Base-by-base conservation (phyloP, 331 rosid genomes). In the Quercus tomentella region DNA sequence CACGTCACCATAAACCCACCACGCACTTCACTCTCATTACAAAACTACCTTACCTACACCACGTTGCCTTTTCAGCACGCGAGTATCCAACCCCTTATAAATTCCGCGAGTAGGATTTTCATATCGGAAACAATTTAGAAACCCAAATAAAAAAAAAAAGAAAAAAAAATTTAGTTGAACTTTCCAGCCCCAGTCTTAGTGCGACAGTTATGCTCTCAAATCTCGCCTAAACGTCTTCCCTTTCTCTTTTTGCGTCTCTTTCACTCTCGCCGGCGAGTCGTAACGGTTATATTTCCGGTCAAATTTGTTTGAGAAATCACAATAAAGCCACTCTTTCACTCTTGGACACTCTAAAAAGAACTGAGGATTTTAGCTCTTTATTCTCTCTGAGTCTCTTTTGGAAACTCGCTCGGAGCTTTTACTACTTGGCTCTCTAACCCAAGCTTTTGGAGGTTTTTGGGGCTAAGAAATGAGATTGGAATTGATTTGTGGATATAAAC, bases 271-370 rank as follows among this genome's bases (percentile, higher is more conserved):
- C 89, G 87, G 86, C 82, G 56, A 55, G 73, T 15, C 82, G 84
- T 81, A 93, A 93, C 94, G 96, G 92, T 91, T 94, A 89, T 60
- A 81, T 89, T 74, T 22, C 66, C 56, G 25, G 65, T 37, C 70
- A 58, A 31, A 30, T 25, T 55, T 45, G 28, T 21, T 73, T 30
- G n/a, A 25, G 4, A 58, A 70, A 60, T 30, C 37, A 37, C 63
- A 10, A 4, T 61, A 22, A 76, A 23, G 8, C 17, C 25, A 5
- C 23, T 43, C 41, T 21, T 17, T 35, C 69, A 11, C 73, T 71
- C 51, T 67, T 2, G 25, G 11, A 60, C 60, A 45, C 20, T 57
- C 75, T 81, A 28, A 17, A 70, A 79, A 41, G 45, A 41, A 43
- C 56, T 68, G 20, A 3, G 2, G 54, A 51, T 41, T 35, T 65